phyloP scores from a whole-genome alignment of 305 asterid genomes.

The Fraxinus floribunda region DNA sequence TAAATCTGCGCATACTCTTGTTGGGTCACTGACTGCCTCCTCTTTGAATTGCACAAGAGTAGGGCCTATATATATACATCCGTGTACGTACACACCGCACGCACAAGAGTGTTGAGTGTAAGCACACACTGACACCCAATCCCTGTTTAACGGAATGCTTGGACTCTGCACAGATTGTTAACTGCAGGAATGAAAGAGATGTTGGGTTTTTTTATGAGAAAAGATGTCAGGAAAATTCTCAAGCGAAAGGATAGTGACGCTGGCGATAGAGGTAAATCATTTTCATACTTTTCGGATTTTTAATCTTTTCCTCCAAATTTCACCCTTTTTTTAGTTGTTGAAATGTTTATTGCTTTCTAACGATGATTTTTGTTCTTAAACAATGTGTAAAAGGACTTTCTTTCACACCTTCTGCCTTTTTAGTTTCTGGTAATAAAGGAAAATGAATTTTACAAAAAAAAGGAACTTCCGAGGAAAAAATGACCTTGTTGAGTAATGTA shows the following conservation, averaged over 20 bases:
- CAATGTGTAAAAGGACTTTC: not conserved
- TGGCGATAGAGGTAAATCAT: slow-evolving; percentile 68
- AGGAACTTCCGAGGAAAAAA: not conserved
- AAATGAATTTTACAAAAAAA: not conserved
- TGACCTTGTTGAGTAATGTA: not conserved
- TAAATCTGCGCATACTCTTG: slow-evolving; percentile 24
- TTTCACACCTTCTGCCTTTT: not conserved
- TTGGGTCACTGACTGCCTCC: slow-evolving; percentile 10
- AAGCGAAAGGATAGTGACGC: slow-evolving; percentile 98
- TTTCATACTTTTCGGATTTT: not conserved
- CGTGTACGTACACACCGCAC: not conserved
- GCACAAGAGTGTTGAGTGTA: not conserved
- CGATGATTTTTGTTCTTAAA: slow-evolving; percentile 9
- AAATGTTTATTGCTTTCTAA: not conserved
- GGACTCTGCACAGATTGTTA: slow-evolving; percentile 21
- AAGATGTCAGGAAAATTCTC: slow-evolving; percentile 81
- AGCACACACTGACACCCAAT: not conserved
- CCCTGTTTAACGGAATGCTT: slow-evolving; percentile 26
- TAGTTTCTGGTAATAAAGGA: slow-evolving; percentile 9
- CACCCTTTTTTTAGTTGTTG: not conserved
- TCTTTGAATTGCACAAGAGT: not conserved
- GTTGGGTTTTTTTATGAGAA: slow-evolving; percentile 61
- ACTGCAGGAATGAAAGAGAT: slow-evolving; percentile 32
- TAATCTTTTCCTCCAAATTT: not conserved
- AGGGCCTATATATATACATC: slow-evolving; percentile 22